Conservation (phyloP, 2,329 filamentous ascomycete species). For the Paecilomyces dactylethromorphus region DNA sequence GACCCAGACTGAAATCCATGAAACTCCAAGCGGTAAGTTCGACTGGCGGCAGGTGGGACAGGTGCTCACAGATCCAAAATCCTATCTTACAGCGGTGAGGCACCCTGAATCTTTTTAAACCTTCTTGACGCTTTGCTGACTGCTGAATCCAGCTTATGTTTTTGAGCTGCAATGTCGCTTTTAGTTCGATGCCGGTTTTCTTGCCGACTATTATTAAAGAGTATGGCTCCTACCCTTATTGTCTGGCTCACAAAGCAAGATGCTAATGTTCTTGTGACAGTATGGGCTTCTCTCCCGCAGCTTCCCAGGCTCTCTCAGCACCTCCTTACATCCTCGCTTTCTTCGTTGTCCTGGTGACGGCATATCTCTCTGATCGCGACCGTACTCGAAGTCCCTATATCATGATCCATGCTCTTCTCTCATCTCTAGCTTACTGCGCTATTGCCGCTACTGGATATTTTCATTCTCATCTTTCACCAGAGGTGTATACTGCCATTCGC, state of each 20-base stretch:
- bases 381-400: conserved; percentile 60
- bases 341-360: conserved; percentile 62
- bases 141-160: conserved; percentile 55
- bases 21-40: conserved; percentile 33
- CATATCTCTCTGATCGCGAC: conserved; percentile 63
- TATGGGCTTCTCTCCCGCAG: conserved; percentile 64
- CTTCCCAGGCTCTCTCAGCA: conserved; percentile 70
- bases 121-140: neutral
- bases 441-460: conserved; percentile 48
- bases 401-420: conserved; percentile 62
- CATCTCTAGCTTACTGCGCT: conserved; percentile 59
- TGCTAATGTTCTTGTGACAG: conserved; percentile 15
- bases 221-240: conserved; percentile 16
- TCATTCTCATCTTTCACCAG: conserved; percentile 28
- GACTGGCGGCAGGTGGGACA: conserved; percentile 52
- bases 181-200: conserved; percentile 81
- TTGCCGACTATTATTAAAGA: conserved; percentile 71
- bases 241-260: neutral
- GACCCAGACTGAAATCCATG: conserved; percentile 36
- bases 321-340: conserved; percentile 78
- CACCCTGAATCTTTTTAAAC: neutral
- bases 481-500: conserved; percentile 38
- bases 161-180: conserved; percentile 82
- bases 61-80: conserved; percentile 59
- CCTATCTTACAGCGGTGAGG: conserved; percentile 63